A percentile compares a stretch with the other conserved stretches of the same genome.
Evolutionary conservation across 352 stramenopile species (phyloP).

Genomic region (Phytophthora quininea): DNA sequence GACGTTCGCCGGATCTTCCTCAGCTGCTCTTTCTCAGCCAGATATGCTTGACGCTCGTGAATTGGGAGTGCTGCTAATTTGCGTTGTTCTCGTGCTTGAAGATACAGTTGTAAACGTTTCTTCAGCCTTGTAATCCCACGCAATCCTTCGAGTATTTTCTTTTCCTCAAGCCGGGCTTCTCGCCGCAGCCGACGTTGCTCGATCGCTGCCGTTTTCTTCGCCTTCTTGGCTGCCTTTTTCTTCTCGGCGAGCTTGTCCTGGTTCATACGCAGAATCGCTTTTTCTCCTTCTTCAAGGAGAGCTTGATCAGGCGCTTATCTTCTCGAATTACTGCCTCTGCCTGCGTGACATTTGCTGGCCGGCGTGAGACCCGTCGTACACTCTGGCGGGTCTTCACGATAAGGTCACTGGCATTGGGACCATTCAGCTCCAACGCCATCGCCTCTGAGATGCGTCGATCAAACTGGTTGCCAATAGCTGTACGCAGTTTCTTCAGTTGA

Average conservation of each 20-base stretch:
- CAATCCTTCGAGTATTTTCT: constrained; percentile 49
- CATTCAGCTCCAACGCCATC: constrained; percentile 34
- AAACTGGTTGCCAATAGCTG: constrained; percentile 64
- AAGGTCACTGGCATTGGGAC: constrained; percentile 26
- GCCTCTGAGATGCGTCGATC: constrained; percentile 57
- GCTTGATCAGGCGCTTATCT: constrained; percentile 40
- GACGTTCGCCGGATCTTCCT: constrained; percentile 68
- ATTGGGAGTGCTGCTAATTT: constrained; percentile 51
- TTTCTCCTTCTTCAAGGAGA: constrained; percentile 65
- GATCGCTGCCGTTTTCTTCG: constrained; percentile 30
- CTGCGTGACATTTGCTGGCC: constrained; percentile 12
- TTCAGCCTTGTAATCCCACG: constrained; percentile 59
- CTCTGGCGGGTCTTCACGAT: constrained; percentile 27
- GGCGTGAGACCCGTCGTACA: constrained; percentile 24
- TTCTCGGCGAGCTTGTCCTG: constrained; percentile 48
- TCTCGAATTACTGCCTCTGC: constrained; percentile 8
- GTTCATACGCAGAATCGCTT: constrained; percentile 52
- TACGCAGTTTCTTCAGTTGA: constrained; percentile 63
- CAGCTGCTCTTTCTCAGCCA: constrained; percentile 65
- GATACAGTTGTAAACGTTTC: constrained; percentile 60
- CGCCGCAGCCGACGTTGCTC: constrained; percentile 46
- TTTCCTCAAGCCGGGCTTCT: constrained; percentile 48
- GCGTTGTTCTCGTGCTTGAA: constrained; percentile 43
- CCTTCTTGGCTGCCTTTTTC: constrained; percentile 45
- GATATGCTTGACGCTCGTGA: constrained; percentile 64